Percentiles rank a stretch among this genome's conserved stretches.
Evolutionary conservation across 2,329 filamentous ascomycete species (phyloP).

Genomic region (Dryadomyces sulphureus): DNA sequence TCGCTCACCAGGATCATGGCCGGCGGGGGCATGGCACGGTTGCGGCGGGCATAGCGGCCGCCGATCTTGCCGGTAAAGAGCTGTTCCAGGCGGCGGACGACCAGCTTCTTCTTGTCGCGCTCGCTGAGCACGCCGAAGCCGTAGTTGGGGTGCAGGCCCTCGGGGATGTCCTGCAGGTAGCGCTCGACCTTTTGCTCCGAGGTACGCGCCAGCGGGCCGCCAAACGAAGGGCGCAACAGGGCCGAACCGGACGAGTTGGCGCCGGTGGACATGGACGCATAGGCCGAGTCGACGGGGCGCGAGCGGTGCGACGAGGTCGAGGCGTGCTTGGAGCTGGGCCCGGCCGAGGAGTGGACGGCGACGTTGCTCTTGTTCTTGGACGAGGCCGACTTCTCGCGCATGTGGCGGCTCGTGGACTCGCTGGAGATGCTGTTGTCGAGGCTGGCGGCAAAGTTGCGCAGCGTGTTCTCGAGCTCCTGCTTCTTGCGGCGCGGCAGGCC

Average conservation of each 20-base stretch:
- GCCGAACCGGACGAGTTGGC: constrained; percentile 28
- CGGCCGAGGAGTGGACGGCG: constrained; percentile 18
- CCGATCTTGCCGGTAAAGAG: constrained; percentile 61
- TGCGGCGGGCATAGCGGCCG: constrained; percentile 21
- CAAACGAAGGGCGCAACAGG: constrained; percentile 21
- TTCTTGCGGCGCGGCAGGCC: constrained; percentile 58
- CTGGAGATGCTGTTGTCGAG: constrained; percentile 33
- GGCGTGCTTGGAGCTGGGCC: constrained; percentile 33
- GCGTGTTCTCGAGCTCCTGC: constrained; percentile 56
- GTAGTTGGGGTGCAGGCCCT: constrained; percentile 48
- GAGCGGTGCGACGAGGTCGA: constrained; percentile 38
- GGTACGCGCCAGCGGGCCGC: constrained; percentile 21
- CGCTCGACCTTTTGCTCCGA: constrained; percentile 49
- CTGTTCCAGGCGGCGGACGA: constrained; percentile 64
- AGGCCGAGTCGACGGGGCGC: constrained; percentile 44
- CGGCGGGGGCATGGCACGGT: constrained; percentile 9
- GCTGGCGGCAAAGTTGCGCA: constrained; percentile 55
- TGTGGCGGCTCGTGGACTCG: constrained; percentile 23
- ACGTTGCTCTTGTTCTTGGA: constrained; percentile 13
- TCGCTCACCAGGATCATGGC: no score
- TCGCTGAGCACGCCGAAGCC: constrained; percentile 44
- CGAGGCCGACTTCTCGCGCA: constrained; percentile 24
- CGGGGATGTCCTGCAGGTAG: constrained; percentile 59
- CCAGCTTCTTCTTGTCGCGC: constrained; percentile 59
- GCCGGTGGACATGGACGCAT: constrained; percentile 50